These are phyloP conservation scores for Boeremia exigua DNA, from an alignment of 2,329 filamentous ascomycete genomes.

Conservation along the genomic window DNA sequence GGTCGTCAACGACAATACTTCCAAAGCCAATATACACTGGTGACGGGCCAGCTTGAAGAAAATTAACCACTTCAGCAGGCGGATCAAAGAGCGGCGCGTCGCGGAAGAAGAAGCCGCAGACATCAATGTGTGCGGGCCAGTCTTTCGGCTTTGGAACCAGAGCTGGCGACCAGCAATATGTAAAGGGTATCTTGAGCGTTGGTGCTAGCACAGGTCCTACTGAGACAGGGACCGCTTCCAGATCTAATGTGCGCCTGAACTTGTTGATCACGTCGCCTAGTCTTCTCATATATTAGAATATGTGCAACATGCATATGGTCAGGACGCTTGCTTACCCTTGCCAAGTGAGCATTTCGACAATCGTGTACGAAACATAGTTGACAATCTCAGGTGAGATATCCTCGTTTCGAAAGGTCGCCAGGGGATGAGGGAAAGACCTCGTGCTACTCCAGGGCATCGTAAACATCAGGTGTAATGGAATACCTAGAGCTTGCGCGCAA, in stretches of 20 bases:
- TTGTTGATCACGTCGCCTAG: conserved; percentile 56
- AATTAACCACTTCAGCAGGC: conserved; percentile 47
- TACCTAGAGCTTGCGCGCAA: conserved; percentile 73
- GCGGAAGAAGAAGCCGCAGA: conserved; percentile 57
- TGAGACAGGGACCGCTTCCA: conserved; percentile 48
- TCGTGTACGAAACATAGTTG: conserved; percentile 54
- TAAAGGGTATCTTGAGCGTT: conserved; percentile 46
- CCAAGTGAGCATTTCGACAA: conserved; percentile 58
- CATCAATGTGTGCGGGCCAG: conserved; percentile 26
- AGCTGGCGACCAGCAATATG: conserved; percentile 53
- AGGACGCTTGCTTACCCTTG: too few relatives aligned
- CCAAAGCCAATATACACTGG: conserved; percentile 65
- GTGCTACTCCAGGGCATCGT: conserved; percentile 65
- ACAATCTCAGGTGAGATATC: conserved; percentile 39
- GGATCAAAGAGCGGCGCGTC: conserved; percentile 49
- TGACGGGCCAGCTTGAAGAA: conserved; percentile 56
- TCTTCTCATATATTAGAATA: too few relatives aligned
- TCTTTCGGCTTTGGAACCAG: conserved; percentile 29
- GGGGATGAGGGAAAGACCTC: conserved; percentile 55
- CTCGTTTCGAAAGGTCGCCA: conserved; percentile 54
- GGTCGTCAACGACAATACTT: conserved; percentile 62
- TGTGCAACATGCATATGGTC: too few relatives aligned
- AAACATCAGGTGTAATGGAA: conserved; percentile 83
- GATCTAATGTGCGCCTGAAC: conserved; percentile 49
- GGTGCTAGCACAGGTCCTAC: conserved; percentile 49